Base-by-base conservation (phyloP, 441 rosid genomes). In the Erysimum cheiri region DNA sequence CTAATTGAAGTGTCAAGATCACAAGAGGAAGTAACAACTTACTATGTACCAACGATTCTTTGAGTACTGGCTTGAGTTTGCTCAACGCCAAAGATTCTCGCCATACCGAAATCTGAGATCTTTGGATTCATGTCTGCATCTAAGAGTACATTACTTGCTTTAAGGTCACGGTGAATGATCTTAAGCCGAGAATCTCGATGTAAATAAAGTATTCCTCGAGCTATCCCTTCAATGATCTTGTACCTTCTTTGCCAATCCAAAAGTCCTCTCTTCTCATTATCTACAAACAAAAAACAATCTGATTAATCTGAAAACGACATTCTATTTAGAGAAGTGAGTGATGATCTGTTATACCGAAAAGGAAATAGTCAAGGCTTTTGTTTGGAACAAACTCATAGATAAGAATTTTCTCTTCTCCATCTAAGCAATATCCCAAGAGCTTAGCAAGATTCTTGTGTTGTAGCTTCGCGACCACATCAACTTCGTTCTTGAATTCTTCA, bases 91-190 rank as follows among this genome's bases (percentile, higher is more conserved):
- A 84, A 68, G 35, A 87, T 61, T 72, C 81, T 84, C 5, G 85
- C 88, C 77, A 74, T 80, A 11, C 88, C 87, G 1, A 86, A 82
- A 65, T 86, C 88, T 7, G 85, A 76, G 40, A 86, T 80, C 70
- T 86, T 86, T 0, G 84, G 84, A 31, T 78, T 77, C 85, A 86
- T 76, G 17, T 86, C 79, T 1, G 24, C 44, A 26, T 84, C 87
- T 48, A 86, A 62, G 22, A 84, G 71, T 29, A 86, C 46, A 67
- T 86, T 84, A 39, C 83, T 74, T 0, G 85, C 79, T 77, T 86
- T 86, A 28, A 86, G 79, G 61, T 86, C 89, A 8, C 86, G 84
- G 28, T 86, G 90, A 26, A 84, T 81, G 36, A 84, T 84, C 17
- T 69, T 67, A 5, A 81, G 80, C 1, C 80, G 74, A n/a, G 87